These are phyloP conservation scores for Microstegium vimineum DNA, from an alignment of 176 grass and related monocot species.

Conservation along the genomic window DNA sequence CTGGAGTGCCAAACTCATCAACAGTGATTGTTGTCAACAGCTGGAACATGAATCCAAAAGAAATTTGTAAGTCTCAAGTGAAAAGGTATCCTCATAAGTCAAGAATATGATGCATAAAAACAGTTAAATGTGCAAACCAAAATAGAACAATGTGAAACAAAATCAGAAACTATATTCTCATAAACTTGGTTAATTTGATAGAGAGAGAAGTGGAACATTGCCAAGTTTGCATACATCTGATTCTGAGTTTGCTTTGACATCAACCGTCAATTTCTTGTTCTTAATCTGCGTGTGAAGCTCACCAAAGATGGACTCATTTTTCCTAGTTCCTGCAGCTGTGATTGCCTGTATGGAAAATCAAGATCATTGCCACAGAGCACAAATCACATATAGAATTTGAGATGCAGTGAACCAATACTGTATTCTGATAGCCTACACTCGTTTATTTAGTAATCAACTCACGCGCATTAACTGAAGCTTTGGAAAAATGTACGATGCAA, in stretches of 20 bases:
- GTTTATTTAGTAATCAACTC: background rate
- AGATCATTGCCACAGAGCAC: conserved; percentile 1
- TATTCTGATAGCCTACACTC: background rate
- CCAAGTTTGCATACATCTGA: conserved; percentile 47
- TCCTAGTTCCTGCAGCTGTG: conserved; percentile 48
- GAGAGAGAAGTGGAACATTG: background rate
- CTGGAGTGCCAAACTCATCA: conserved; percentile 56
- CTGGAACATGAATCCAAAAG: conserved; percentile 34
- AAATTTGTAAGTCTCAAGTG: background rate
- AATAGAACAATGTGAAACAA: background rate
- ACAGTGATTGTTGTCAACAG: conserved; percentile 59
- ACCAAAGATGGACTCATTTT: conserved; percentile 56
- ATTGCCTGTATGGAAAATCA: conserved; percentile 57
- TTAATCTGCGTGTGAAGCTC: conserved; percentile 69
- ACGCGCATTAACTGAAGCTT: background rate
- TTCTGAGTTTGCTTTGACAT: conserved; percentile 70
- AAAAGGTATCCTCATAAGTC: background rate
- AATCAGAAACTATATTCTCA: background rate
- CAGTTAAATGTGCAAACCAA: background rate
- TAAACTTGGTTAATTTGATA: background rate
- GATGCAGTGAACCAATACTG: background rate
- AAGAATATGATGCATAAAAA: background rate
- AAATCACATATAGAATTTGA: background rate
- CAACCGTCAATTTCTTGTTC: conserved; percentile 70
- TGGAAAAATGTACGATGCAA: background rate